Base-by-base conservation (phyloP, 1,284 basidiomycete genomes). In the Gomphus bonarii region DNA sequence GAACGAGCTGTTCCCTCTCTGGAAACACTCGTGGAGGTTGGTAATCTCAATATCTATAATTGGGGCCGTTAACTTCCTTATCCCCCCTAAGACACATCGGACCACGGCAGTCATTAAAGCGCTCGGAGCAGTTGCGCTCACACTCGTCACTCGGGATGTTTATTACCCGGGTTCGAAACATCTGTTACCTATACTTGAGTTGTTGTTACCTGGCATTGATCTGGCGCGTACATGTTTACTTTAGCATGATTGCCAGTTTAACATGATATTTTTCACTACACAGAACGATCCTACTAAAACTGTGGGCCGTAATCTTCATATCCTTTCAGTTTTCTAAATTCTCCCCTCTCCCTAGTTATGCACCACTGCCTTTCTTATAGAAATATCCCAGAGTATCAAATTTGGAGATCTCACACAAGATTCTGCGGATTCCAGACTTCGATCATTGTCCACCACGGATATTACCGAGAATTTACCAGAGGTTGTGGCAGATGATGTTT, bases 251-350 rank as follows among this genome's bases (percentile, higher is more conserved):
- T 30, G 12, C 7, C 11, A 33, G n/a, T 11, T 47, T 56, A 28
- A 61, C 55, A 12, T 12, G 25, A 6, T 3, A 36, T 25, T 18
- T 53, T 38, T 3, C 77, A n/a, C 40, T 55, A 31, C 33, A 40
- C 50, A 86, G 79, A 95, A 95, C 68, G 93, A 97, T 65, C 91
- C 92, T 1, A 77, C 82, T 42, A 97, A 97, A 75, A 95, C 92
- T 57, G 85, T 90, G 68, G 65, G 68, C 65, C 25, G 33, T 2
- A 8, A 28, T 22, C 28, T 47, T 50, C 50, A 28, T 43, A 11
- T 14, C 16, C 16, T 52, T 42, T 2, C 25, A 57, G 28, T 14
- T 5, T 53, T 43, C 28, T 49, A 25, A 28, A 6, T 28, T 10
- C 43, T 46, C n/a, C 56, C 33, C 46, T 58, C n/a, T 22, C 16